Evolutionary conservation across 305 asterid species (phyloP), one percentile per base, ranked within the genome.

Genomic region (Ilex paraguariensis): DNA sequence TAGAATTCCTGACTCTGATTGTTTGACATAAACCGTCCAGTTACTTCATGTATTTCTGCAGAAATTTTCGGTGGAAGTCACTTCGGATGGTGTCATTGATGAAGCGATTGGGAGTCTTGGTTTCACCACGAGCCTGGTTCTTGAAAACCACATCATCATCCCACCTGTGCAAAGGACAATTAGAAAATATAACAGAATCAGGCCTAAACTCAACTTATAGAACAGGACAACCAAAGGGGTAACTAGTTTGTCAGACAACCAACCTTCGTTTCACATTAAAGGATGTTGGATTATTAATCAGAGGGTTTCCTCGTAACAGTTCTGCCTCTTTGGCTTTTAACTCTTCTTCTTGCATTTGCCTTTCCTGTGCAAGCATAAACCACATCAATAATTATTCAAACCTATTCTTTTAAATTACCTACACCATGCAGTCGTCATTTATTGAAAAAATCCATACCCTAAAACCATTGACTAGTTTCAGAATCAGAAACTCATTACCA

Each of bases 101-200:
- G 64, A 93, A 93, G 62, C 95, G 90, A 78, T 90, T 93, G 1
- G 91, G 68, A 1, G 73, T 61, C 77, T 90, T 90, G 16, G 75
- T 69, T 75, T 87, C 97, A 7, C 96, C 97, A 13, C 96, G 87
- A 62, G 95, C 83, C 77, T 93, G 99, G 74, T 93, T 93, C 88
- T 90, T 90, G 83, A 93, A 90, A 60, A 93, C 95, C 71, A 93
- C 99, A 71, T 93, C 97, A 81, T 90, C 99, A 63, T 87, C 96
- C 99, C 97, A 93, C 82, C 95, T 90, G 75, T 44, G 74, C 36
- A 65, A 44, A 67, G 13, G 36, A 31, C 9, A 49, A 11, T 5
- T 49, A 49, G 11, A 49, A n/a, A 49, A 49, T 36, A 5, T 8
- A 36, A 36, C 9, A 5, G 7, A 4, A 36, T 36, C 42, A 5